Percentiles rank a stretch among this genome's conserved stretches.
Evolutionary conservation across 176 grass and related monocot species (phyloP).

Genomic region (Bothriochloa decipiens): DNA sequence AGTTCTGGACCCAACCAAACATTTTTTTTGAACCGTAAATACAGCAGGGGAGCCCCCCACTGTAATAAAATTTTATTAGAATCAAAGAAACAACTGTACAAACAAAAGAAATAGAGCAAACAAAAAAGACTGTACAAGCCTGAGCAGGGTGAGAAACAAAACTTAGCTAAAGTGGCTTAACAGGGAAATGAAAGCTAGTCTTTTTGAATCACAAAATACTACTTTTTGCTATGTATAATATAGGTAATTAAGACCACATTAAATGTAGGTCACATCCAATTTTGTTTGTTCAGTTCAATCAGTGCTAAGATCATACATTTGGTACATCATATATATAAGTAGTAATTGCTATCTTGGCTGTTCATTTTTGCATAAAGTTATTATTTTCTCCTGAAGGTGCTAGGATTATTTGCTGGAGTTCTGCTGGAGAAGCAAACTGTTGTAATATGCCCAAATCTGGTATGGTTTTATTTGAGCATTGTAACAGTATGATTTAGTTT

Average conservation of each 20-base stretch:
- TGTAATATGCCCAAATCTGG: slow-evolving; percentile 95
- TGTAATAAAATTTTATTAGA: not conserved
- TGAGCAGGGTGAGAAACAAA: not conserved
- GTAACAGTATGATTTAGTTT: slow-evolving; percentile 30
- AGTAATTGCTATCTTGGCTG: slow-evolving; percentile 21
- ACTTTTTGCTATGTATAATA: not conserved
- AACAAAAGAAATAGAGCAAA: not conserved
- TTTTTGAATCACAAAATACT: not conserved
- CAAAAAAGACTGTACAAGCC: not conserved
- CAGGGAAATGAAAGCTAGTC: not conserved
- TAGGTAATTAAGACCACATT: not conserved
- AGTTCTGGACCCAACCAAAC: not conserved
- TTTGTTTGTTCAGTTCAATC: slow-evolving; percentile 20
- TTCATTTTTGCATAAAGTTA: slow-evolving; percentile 33
- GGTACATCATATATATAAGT: slow-evolving; percentile 4
- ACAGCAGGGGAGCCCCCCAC: not conserved
- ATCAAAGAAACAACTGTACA: not conserved
- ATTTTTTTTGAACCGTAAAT: not conserved
- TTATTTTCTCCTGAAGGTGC: slow-evolving; percentile 62
- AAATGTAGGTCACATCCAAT: not conserved
- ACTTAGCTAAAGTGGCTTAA: not conserved
- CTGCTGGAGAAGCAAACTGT: slow-evolving; percentile 95
- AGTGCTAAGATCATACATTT: not conserved
- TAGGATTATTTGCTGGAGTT: slow-evolving; percentile 78
- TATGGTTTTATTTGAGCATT: slow-evolving; percentile 45